phyloP scores from a whole-genome alignment of 352 stramenopile genomes.

The Thalassiosira pacifica region DNA sequence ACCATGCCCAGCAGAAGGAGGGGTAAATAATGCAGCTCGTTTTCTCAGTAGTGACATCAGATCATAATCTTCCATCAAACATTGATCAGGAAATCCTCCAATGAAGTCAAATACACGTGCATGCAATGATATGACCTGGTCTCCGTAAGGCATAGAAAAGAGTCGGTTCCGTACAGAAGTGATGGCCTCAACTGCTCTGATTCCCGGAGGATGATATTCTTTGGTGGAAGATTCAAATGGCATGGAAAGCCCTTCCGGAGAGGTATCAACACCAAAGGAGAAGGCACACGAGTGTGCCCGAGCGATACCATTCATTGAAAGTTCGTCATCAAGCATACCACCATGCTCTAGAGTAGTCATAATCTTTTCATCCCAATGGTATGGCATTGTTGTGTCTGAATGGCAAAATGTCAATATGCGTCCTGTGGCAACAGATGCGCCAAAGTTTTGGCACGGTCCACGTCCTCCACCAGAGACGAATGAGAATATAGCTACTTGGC shows the following conservation, averaged over 20 bases:
- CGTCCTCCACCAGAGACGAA: constrained; percentile 70
- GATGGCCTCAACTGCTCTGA: constrained; percentile 69
- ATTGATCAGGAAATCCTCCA: constrained; percentile 83
- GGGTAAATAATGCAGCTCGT: constrained; percentile 49
- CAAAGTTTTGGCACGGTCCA: constrained; percentile 81
- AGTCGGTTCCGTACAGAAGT: constrained; percentile 68
- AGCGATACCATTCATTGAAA: constrained; percentile 6
- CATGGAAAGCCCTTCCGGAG: constrained; percentile 57
- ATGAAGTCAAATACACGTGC: constrained; percentile 72
- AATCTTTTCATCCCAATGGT: constrained; percentile 75
- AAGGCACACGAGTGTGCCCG: constrained; percentile 71
- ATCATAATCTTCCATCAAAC: constrained; percentile 87
- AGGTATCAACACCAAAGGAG: constrained; percentile 79
- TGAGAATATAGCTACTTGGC: constrained; percentile 48
- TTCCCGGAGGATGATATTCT: constrained; percentile 60
- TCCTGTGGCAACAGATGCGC: constrained; percentile 66
- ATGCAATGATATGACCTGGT: constrained; percentile 78
- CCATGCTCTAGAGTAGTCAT: constrained; percentile 47
- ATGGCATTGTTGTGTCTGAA: constrained; percentile 80
- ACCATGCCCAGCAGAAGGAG: background rate
- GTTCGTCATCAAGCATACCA: constrained; percentile 14
- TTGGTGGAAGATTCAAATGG: constrained; percentile 18
- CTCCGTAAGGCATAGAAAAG: constrained; percentile 80
- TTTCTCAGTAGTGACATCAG: constrained; percentile 75
- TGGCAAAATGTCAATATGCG: constrained; percentile 82